Evolutionary conservation across 805 yeast genomes (phyloP).

Genomic region (Myxozyma neglecta): DNA sequence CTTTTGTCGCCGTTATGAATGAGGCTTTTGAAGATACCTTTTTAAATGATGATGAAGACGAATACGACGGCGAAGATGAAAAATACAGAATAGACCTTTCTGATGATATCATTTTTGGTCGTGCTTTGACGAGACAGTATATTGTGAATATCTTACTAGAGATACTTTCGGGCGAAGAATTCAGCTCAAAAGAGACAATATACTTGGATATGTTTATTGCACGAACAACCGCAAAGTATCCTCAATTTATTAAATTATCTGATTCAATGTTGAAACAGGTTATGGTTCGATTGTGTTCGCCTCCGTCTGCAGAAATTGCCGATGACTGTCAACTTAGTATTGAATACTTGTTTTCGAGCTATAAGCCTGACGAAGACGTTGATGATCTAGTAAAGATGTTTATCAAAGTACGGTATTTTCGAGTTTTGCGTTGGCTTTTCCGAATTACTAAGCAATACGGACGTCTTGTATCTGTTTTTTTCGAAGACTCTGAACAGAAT

Average conservation of each 20-base stretch:
- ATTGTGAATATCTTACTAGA: slow-evolving; percentile 71
- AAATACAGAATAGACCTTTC: slow-evolving; percentile 19
- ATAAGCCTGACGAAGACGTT: slow-evolving; percentile 53
- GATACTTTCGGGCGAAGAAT: slow-evolving; percentile 45
- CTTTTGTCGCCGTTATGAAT: slow-evolving; percentile 65
- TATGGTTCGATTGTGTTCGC: slow-evolving; percentile 51
- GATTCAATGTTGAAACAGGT: slow-evolving; percentile 55
- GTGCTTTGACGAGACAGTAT: slow-evolving; percentile 66
- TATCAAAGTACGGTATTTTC: slow-evolving; percentile 54
- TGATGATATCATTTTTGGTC: slow-evolving; percentile 34
- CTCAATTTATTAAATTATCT: slow-evolving; percentile 74
- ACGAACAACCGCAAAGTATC: slow-evolving; percentile 77
- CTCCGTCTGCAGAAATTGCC: slow-evolving; percentile 40
- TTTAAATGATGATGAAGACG: slow-evolving; percentile 54
- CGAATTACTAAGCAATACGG: slow-evolving; percentile 53
- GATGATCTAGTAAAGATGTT: slow-evolving; percentile 52
- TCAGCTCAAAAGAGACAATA: slow-evolving; percentile 28
- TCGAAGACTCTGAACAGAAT: slow-evolving; percentile 18
- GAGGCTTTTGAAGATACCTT: slow-evolving; percentile 81
- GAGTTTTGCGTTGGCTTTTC: slow-evolving; percentile 61
- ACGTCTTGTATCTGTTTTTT: slow-evolving; percentile 46
- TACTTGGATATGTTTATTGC: slow-evolving; percentile 70
- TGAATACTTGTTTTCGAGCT: slow-evolving; percentile 65
- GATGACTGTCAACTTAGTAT: slow-evolving; percentile 75
- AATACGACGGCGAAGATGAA: slow-evolving; percentile 46